phyloP scores from a whole-genome alignment of 1,284 basidiomycete species.

The Phaffia rhodozyma region DNA sequence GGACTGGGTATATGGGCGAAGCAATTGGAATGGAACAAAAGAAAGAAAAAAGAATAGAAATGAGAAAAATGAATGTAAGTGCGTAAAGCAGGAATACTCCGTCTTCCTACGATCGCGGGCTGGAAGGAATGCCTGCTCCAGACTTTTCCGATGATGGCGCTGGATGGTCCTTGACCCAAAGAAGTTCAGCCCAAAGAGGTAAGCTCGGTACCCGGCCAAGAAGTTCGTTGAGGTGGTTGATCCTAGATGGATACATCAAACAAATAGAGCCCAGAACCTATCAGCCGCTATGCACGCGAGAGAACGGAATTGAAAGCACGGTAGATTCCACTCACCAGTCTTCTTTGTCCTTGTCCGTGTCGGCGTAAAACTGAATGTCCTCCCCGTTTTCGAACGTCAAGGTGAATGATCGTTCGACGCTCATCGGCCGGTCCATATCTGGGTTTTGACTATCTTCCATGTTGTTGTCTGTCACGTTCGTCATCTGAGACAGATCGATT shows the following conservation, averaged over 20 bases:
- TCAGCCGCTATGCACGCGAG: neutral
- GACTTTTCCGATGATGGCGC: neutral
- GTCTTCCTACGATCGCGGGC: no score
- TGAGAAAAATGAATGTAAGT: no score
- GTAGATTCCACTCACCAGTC: conserved; percentile 53
- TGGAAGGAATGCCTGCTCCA: neutral
- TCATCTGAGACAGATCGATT: conserved; percentile 79
- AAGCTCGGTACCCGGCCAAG: conserved; percentile 78
- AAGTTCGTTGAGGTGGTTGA: conserved; percentile 63
- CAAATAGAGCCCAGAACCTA: conserved; percentile 8
- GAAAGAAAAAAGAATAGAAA: no score
- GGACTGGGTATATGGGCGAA: no score
- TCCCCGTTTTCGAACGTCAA: conserved; percentile 68
- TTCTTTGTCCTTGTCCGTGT: conserved; percentile 75
- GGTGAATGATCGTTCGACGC: conserved; percentile 58
- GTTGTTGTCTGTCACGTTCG: conserved; percentile 61
- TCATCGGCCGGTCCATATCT: conserved; percentile 21
- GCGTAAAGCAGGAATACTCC: no score
- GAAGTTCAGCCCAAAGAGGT: conserved; percentile 76
- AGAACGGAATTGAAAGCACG: neutral
- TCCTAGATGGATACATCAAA: conserved; percentile 41
- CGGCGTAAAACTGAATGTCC: conserved; percentile 80
- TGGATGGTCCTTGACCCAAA: conserved; percentile 29
- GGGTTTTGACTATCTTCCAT: conserved; percentile 30
- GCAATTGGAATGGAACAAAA: no score